Evolutionary conservation across 1,284 basidiomycete genomes (phyloP), one percentile per base, ranked within the genome.

Genomic region (Hortiboletus rubellus): DNA sequence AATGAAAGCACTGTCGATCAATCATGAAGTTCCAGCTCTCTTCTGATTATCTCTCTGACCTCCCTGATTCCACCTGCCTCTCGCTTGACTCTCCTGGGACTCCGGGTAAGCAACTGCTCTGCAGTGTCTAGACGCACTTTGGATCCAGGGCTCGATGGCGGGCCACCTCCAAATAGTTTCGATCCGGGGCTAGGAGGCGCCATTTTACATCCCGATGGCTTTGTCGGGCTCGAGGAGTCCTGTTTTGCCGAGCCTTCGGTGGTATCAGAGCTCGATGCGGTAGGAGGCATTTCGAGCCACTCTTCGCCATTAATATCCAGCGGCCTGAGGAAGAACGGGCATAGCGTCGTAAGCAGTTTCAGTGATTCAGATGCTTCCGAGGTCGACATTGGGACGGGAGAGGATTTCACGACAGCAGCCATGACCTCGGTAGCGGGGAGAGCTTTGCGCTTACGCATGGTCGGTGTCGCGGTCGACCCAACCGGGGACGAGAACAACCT

Each of bases 241-340:
- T 72, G 67, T 4, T 54, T 62, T 24, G 62, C 58, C 27, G 57
- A 30, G 18, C 48, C 27, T 11, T 64, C 62, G 10, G 51, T 46
- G 9, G 58, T 49, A 10, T 72, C 71, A 9, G 55, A 60, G 42
- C 51, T 57, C 10, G 63, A 57, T 37, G 72, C 67, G 3, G 80
- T 68, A 15, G 85, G 79, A 33, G 89, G 89, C 89, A 91, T 91
- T 72, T 92, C 90, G 9, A 92, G 74, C 89, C 89, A 92, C 52
- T 87, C 87, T 65, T 85, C 83, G n/a, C 83, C 82, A 9, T 74
- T 81, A 18, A 91, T 80, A 60, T 81, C 75, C 11, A 90, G 73
- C 49, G 76, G 77, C 64, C 79, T 84, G 54, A 92, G 69, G 76
- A 92, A 92, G 74, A 91, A 92, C 0, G 89, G 89, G 65, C 90